A percentile compares a stretch with the other conserved stretches of the same genome.
Evolutionary conservation across 2,329 filamentous ascomycete genomes (phyloP).

Genomic region (Trichophyton simii): DNA sequence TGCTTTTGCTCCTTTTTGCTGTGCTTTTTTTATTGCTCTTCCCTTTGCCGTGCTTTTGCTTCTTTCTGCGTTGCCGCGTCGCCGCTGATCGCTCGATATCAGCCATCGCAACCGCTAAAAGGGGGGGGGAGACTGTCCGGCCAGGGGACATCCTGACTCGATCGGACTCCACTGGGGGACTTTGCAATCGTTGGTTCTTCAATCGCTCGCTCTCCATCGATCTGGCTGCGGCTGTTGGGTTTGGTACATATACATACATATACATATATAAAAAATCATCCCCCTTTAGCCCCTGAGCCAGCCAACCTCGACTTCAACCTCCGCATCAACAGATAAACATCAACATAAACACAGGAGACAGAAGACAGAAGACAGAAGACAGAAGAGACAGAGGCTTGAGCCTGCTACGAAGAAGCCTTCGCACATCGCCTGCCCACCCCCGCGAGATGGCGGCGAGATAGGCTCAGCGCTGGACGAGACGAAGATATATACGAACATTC

Average conservation of each 20-base stretch:
- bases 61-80: background rate
- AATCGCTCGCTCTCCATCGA: background rate
- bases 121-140: too few relatives aligned
- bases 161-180: background rate
- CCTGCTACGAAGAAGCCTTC: background rate
- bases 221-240: background rate
- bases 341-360: too few relatives aligned
- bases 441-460: background rate
- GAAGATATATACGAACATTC: background rate
- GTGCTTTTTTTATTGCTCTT: background rate
- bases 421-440: background rate
- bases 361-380: too few relatives aligned
- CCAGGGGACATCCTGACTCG: background rate
- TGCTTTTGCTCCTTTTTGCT: too few relatives aligned
- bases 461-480: background rate
- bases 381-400: too few relatives aligned
- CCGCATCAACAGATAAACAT: background rate
- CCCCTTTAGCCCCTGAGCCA: background rate
- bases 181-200: too few relatives aligned
- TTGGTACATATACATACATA: background rate
- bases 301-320: too few relatives aligned
- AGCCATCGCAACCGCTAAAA: background rate
- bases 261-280: background rate
- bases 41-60: background rate
- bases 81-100: background rate